Percentiles rank a stretch among this genome's conserved stretches.
Evolutionary conservation across 805 yeast genomes (phyloP).

Genomic region (Ogataea methylovora): DNA sequence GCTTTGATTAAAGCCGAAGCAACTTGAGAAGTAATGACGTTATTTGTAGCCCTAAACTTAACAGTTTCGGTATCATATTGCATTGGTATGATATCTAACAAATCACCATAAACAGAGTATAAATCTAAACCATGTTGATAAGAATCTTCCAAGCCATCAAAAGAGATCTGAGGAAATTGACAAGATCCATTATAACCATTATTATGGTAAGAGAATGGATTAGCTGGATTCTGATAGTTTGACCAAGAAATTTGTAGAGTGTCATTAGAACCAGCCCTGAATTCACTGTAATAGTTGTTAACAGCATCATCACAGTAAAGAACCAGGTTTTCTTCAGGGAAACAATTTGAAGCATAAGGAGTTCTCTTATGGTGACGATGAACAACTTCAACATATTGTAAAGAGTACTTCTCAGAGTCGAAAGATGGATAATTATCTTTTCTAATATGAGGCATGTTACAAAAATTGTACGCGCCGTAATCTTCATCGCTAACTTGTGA

Average conservation of each 20-base stretch:
- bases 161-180: constrained; percentile 32
- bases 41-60: constrained; percentile 28
- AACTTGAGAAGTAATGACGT: constrained; percentile 32
- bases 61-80: constrained; percentile 24
- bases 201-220: constrained; percentile 18
- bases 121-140: constrained; percentile 31
- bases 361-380: constrained; percentile 40
- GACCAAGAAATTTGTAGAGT: constrained; percentile 12
- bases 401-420: constrained; percentile 15
- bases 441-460: constrained; percentile 38
- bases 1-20: constrained; percentile 30
- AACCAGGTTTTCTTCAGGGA: constrained; percentile 24
- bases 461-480: constrained; percentile 32
- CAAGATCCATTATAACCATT: constrained; percentile 24
- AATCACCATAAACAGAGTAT: constrained; percentile 28
- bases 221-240: constrained; percentile 19
- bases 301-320: constrained; percentile 23
- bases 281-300: constrained; percentile 18
- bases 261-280: constrained; percentile 6
- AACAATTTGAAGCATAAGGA: constrained; percentile 28
- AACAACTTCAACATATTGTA: constrained; percentile 30
- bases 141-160: constrained; percentile 32
- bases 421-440: constrained; percentile 21
- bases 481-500: constrained; percentile 15
- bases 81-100: constrained; percentile 26